Evolutionary conservation across 169 alveolate species (phyloP).

Genomic region (Fabrea salina): DNA sequence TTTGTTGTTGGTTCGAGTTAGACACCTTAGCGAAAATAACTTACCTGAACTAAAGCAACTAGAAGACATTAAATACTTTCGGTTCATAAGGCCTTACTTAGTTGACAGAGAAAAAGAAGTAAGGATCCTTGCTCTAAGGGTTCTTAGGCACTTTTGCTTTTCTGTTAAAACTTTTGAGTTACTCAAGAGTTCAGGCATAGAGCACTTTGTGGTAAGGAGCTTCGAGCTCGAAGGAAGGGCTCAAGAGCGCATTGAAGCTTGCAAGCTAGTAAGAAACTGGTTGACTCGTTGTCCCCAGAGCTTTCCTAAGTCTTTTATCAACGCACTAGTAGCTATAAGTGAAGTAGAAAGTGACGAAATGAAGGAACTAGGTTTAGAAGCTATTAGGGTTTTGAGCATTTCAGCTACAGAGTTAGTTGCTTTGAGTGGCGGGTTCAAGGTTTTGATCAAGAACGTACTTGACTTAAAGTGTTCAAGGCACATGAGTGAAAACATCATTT

Average conservation of each 20-base stretch:
- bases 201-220: not conserved
- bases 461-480: not conserved
- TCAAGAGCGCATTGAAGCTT: slow-evolving; percentile 24
- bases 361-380: slow-evolving; percentile 9
- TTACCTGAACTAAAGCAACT: too few relatives aligned
- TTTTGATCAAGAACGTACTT: not conserved
- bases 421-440: slow-evolving; percentile 26
- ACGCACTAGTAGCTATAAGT: not conserved
- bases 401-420: not conserved
- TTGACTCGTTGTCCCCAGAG: not conserved
- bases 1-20: too few relatives aligned
- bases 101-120: not conserved
- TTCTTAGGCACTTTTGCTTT: not conserved
- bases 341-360: slow-evolving; percentile 21
- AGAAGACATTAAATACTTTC: too few relatives aligned
- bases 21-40: too few relatives aligned
- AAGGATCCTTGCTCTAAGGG: not conserved
- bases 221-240: slow-evolving; percentile 21
- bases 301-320: not conserved
- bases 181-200: not conserved
- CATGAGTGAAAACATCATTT: slow-evolving; percentile 8
- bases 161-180: not conserved
- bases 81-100: not conserved
- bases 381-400: not conserved
- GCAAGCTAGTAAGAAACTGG: slow-evolving; percentile 8